Base-by-base conservation (phyloP, 805 yeast species). In the Torulaspora quercuum region DNA sequence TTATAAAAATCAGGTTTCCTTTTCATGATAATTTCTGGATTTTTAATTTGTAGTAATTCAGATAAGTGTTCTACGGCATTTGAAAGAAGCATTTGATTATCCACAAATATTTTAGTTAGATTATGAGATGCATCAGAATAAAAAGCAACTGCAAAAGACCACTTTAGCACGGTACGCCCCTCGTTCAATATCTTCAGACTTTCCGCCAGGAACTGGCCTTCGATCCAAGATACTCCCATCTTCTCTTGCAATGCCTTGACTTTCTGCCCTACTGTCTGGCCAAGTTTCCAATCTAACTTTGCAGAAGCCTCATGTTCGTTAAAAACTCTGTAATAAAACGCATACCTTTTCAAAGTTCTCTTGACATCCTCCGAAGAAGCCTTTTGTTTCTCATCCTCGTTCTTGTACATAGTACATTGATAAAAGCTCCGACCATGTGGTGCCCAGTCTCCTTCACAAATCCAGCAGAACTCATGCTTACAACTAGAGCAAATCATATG, bases 401-500 rank as follows among this genome's bases (percentile, higher is more conserved):
- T 71, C 29, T 71, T 70, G 57, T 59, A 83, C 34, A 76, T 63
- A 42, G 74, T 76, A 55, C 97, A 90, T 40, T 76, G 75, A 59
- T 77, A 88, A 61, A 68, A 77, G 27, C 68, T 64, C 18, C 70
- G 67, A 3, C 77, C 78, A 63, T 90, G 97, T 10, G 62, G 63
- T 0, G 57, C 52, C 98, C 98, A 90, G 21, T 68, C 73, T 3
- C 80, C 80, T 44, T 76, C 57, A 61, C 98, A 92, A 25, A 89
- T 78, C 98, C 98, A 92, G 61, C 98, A 92, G 55, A 88, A 92
- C 56, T 89, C 85, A 57, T 75, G 63, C 8, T 59, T 55, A 59
- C 98, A 92, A 41, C 77, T 80, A 3, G 75, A 68, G 59, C 98
- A 92, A 1, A 78, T 73, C 95, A 92, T 90, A 63, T 92, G 98